Evolutionary conservation across 176 grass and related monocot species (phyloP), one percentile per base, ranked within the genome.

Genomic region (Oropetium thomaeum): DNA sequence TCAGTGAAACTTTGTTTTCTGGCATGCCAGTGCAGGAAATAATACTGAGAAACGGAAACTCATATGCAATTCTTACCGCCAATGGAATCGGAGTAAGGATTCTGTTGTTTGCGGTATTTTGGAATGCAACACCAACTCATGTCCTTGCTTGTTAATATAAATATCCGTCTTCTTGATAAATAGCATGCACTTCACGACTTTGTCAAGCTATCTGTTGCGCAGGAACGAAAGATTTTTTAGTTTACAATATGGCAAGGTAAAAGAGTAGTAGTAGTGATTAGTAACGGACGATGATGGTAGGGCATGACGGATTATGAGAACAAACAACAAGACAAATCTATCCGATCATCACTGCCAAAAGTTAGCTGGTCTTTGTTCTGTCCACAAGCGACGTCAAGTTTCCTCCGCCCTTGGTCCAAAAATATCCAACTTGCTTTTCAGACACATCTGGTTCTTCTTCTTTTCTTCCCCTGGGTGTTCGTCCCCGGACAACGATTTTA

Each of bases 51-150:
- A 20, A 61, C 17, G 31, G 4, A 19, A 37, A 43, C 12, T 30
- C 28, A 62, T 51, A 51, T 2, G 10, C 53, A 3, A 27, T 64
- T 32, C 70, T 77, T 89, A 98, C 95, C 95, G 19, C 68, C 43
- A 48, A 94, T 31, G n/a, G 45, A 29, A 27, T 70, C 16, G 5
- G 86, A 9, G 51, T 49, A 40, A 8, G 60, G 43, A 73, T 39
- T 35, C 49, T 87, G 64, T 19, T 33, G 53, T 58, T 86, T 87
- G 4, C 27, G 79, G 61, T 32, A 63, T 72, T 34, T 33, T 43
- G 44, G 59, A 77, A 97, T 34, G 28, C 94, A 93, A 69, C 80
- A 93, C 81, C 86, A 91, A 33, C 19, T 75, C 94, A 97, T 97
- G 63, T 80, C 79, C 66, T 33, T 79, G 7, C 9, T 65, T 64